Evolutionary conservation across 2,329 filamentous ascomycete genomes (phyloP).

Genomic region (Pseudogymnoascus sp.): DNA sequence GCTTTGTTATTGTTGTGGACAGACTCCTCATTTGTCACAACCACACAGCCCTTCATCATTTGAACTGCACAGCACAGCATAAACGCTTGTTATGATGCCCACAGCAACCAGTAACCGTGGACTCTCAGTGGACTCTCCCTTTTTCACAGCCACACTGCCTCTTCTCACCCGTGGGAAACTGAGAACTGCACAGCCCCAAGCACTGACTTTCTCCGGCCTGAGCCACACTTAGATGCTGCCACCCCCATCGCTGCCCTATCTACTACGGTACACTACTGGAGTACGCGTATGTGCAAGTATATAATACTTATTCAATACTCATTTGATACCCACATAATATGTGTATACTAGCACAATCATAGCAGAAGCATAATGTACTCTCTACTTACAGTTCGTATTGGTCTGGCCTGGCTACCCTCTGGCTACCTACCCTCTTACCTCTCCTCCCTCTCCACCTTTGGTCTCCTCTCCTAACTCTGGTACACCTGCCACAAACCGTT

Average conservation of each 20-base stretch:
- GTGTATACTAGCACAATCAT: neutral
- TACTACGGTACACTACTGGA: neutral
- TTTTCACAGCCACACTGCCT: neutral
- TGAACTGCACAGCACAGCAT: neutral
- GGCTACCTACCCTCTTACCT: neutral
- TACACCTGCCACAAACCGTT: constrained; percentile 13
- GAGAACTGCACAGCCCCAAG: neutral
- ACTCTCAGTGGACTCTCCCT: neutral
- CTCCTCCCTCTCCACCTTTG: constrained; percentile 1
- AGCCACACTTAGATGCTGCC: neutral
- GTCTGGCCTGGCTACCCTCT: constrained; percentile 5
- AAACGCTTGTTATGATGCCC: neutral
- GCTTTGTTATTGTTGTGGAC: neutral
- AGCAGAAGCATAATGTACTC: neutral
- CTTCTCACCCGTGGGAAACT: neutral
- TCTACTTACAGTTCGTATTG: neutral
- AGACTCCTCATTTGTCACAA: neutral
- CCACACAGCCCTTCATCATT: neutral
- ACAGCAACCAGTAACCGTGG: neutral
- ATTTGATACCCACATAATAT: neutral
- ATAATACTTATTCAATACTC: neutral
- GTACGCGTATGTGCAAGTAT: neutral
- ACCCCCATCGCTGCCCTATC: neutral
- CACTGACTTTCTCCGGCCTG: neutral
- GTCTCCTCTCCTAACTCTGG: constrained; percentile 11